Base-by-base conservation (phyloP, 495 filamentous ascomycete species). In the Penicillium egyptiacum region DNA sequence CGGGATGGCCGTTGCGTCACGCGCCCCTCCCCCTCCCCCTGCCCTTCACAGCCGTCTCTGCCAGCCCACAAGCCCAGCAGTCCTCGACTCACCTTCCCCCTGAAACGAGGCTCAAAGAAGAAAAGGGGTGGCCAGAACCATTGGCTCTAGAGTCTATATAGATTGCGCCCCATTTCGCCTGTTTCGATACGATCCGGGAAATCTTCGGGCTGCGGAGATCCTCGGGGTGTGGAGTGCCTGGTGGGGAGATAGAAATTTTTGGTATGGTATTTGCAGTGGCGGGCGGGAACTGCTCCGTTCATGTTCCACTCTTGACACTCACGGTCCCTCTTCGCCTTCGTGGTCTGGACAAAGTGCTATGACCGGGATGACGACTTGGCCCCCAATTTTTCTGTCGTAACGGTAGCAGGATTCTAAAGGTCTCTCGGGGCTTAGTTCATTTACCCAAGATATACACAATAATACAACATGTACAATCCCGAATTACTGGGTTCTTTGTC, bases 261-360 rank as follows among this genome's bases (percentile, higher is more conserved):
- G 50, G 37, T 14, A 55, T 61, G 55, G 57, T 46, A 57, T 43
- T 50, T 57, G 55, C 55, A 50, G 59, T 45, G 28, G 50, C 50
- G 56, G 28, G 44, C 23, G 30, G 44, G 25, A 47, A 30, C 9
- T 30, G 28, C 28, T 30, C 55, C 50, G 54, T 51, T 16, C 48
- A 20, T 19, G 44, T 40, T 56, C 47, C 50, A 53, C 49, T 40
- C 37, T 31, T 31, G 44, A 30, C 23, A 47, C 42, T 53, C 50
- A 42, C 44, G 37, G 44, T 25, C 25, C 28, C 8, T 30, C 28
- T 30, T 30, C 1, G 28, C 11, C 11, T 33, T 33, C 2, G 3
- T 11, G 11, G 11, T 3, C 10, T 33, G 11, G 30, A 14, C 10
- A 12, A 33, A 33, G 26, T 28, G 26, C 30, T 33, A 4, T 14